Conservation (phyloP, 2,329 filamentous ascomycete species). For the Nemania bipapillata region DNA sequence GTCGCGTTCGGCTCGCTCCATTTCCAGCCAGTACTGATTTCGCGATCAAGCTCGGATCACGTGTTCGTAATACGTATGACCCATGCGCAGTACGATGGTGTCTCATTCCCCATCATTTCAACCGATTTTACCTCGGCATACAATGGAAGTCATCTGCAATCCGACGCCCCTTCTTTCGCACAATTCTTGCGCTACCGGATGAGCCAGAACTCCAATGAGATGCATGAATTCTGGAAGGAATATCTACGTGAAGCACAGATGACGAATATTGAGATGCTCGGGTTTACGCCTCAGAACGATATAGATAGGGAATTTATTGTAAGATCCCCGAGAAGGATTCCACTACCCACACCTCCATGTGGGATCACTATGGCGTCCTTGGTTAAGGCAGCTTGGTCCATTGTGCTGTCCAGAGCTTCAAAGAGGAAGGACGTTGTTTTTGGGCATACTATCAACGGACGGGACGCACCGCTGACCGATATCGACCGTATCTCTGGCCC, state of each 20-base stretch:
- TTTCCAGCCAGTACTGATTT: conserved; percentile 24
- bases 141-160: neutral
- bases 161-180: conserved; percentile 17
- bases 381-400: conserved; percentile 24
- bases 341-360: neutral
- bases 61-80: conserved; percentile 24
- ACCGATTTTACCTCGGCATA: conserved; percentile 23
- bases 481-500: conserved; percentile 15
- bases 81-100: conserved; percentile 28
- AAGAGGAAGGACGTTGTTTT: conserved; percentile 26
- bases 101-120: conserved; percentile 17
- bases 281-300: neutral
- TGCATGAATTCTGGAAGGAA: conserved; percentile 25
- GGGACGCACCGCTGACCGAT: conserved; percentile 6
- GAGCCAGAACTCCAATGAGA: neutral
- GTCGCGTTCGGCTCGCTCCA: conserved; percentile 23
- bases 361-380: conserved; percentile 22
- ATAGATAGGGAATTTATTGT: neutral
- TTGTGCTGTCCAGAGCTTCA: conserved; percentile 3
- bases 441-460: conserved; percentile 21
- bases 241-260: conserved; percentile 21
- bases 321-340: neutral
- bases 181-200: conserved; percentile 12
- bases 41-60: conserved; percentile 20
- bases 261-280: neutral